phyloP scores from a whole-genome alignment of 169 alveolate species.

The Plasmodium malariae region DNA sequence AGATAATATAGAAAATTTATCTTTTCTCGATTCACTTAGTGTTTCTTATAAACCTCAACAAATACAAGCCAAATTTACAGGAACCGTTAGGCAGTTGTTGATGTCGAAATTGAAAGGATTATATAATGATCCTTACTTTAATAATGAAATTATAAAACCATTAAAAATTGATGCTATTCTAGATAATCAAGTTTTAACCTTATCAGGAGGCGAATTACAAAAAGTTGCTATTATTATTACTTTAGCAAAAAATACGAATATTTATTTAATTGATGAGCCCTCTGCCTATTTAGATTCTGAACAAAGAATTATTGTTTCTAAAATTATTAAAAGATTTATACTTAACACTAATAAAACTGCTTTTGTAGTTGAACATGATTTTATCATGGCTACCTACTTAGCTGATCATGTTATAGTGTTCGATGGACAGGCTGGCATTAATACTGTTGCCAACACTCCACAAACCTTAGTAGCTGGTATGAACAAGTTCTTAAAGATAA shows the following conservation, averaged over 20 bases:
- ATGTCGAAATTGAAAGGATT: constrained; percentile 93
- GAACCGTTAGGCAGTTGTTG: constrained; percentile 96
- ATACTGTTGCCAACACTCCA: constrained; percentile 89
- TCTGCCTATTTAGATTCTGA: constrained; percentile 99
- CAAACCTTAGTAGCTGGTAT: constrained; percentile 91
- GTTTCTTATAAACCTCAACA: constrained; percentile 99
- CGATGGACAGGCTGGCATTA: constrained; percentile 98
- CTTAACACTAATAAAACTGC: constrained; percentile 98
- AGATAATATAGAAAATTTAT: constrained; percentile 90
- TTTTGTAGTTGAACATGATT: constrained; percentile 99
- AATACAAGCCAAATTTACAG: constrained; percentile 97
- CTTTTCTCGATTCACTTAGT: constrained; percentile 92
- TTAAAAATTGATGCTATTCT: constrained; percentile 93
- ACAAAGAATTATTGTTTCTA: constrained; percentile 98
- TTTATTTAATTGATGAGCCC: constrained; percentile 99
- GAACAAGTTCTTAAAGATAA: constrained; percentile 95
- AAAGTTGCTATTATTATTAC: constrained; percentile 98
- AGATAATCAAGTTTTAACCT: constrained; percentile 96
- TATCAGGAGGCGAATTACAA: constrained; percentile 99
- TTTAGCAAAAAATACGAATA: constrained; percentile 98
- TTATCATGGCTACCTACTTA: constrained; percentile 99
- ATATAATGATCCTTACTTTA: constrained; percentile 94
- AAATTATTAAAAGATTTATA: constrained; percentile 97
- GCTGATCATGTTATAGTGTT: constrained; percentile 99
- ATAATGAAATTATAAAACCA: constrained; percentile 98